Conservation (phyloP, 2,329 filamentous ascomycete species). For the Pseudogymnoascus sp. region DNA sequence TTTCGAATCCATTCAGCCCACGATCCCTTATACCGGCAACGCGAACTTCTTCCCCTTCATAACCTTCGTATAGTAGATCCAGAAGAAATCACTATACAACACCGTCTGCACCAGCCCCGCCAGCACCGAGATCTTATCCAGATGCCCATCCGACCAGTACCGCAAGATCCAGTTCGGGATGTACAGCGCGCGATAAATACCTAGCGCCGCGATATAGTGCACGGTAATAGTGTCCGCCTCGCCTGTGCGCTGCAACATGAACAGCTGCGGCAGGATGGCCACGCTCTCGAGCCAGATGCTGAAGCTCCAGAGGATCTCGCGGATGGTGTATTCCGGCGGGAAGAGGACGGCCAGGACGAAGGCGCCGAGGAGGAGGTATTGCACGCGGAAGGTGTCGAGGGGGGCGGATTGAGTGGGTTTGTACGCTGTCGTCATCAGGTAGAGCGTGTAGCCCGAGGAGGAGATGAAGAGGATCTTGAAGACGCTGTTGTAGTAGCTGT, state of each 20-base stretch:
- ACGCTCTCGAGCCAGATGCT: conserved; percentile 97
- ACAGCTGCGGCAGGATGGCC: conserved; percentile 92
- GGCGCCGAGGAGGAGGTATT: conserved; percentile 82
- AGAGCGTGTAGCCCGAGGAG: conserved; percentile 87
- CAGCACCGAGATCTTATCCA: conserved; percentile 79
- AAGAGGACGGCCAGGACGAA: conserved; percentile 72
- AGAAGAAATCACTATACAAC: conserved; percentile 98
- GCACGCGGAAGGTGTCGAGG: conserved; percentile 92
- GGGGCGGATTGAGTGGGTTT: conserved; percentile 96
- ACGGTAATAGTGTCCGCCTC: conserved; percentile 99
- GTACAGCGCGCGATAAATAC: conserved; percentile 85
- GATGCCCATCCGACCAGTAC: conserved; percentile 71
- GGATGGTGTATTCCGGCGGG: conserved; percentile 73
- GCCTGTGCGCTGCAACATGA: conserved; percentile 95
- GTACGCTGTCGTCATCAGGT: conserved; percentile 96
- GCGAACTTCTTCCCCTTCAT: conserved; percentile 85
- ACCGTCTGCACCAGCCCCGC: conserved; percentile 90
- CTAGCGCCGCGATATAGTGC: conserved; percentile 92
- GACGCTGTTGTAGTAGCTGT: conserved; percentile 74
- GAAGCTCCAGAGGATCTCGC: conserved; percentile 94
- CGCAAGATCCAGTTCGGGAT: conserved; percentile 98
- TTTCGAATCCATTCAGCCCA: not conserved
- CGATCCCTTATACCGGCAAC: conserved; percentile 60
- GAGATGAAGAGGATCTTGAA: conserved; percentile 95
- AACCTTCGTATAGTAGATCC: conserved; percentile 97